Evolutionary conservation across 371 early-diverging fungal species (phyloP).

Genomic region (Mortierella sp.): DNA sequence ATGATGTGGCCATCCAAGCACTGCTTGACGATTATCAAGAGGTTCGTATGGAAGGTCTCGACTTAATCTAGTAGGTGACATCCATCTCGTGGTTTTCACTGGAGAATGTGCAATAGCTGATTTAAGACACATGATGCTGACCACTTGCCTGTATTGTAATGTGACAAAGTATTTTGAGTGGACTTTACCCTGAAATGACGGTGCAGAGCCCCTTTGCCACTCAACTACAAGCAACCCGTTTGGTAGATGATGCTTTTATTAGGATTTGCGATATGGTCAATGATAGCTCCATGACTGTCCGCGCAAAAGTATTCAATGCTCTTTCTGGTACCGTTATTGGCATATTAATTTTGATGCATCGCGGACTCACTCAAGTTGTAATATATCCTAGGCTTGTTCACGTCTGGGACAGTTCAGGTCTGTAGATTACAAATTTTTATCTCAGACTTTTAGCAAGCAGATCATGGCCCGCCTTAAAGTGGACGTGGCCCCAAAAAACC

Average conservation of each 20-base stretch:
- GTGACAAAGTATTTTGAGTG: constrained; percentile 59
- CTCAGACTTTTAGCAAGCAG: constrained; percentile 83
- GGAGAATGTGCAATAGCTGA: no score
- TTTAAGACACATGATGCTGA: no score
- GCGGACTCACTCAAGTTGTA: background rate
- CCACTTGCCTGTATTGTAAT: background rate
- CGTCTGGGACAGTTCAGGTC: constrained; percentile 74
- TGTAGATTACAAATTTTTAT: constrained; percentile 68
- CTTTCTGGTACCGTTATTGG: background rate
- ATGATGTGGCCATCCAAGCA: constrained; percentile 69
- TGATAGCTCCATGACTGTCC: constrained; percentile 74
- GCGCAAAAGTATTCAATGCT: constrained; percentile 60
- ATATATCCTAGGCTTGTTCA: constrained; percentile 64
- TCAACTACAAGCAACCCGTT: constrained; percentile 65
- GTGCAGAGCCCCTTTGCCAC: constrained; percentile 60
- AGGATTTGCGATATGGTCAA: constrained; percentile 84
- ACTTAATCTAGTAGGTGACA: constrained; percentile 72
- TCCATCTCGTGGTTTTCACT: no score
- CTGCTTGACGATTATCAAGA: constrained; percentile 78
- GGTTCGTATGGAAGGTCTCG: constrained; percentile 75
- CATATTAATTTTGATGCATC: background rate
- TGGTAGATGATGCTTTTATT: constrained; percentile 83
- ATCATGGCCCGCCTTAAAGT: constrained; percentile 73
- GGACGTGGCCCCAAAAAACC: constrained; percentile 43
- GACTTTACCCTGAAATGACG: constrained; percentile 63